phyloP scores from a whole-genome alignment of 768 basidiomycete genomes.

The Myochromella boudieri region DNA sequence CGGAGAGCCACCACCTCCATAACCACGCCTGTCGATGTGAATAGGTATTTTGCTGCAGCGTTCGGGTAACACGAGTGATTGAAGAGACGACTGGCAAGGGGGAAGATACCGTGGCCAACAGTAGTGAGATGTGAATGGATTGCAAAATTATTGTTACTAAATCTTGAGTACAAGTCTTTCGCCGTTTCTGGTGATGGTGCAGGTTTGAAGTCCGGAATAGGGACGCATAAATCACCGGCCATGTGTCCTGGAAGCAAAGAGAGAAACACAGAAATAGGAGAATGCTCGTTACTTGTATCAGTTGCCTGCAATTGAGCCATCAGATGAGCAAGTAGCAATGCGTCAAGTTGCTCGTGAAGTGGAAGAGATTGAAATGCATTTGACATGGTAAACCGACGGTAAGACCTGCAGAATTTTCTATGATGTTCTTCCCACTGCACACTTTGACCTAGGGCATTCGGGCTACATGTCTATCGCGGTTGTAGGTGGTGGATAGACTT shows the following conservation, averaged over 20 bases:
- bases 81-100: conserved; percentile 74
- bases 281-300: conserved; percentile 18
- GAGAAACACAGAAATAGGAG: conserved; percentile 34
- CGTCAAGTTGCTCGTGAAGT: conserved; percentile 56
- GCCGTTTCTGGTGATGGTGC: conserved; percentile 27
- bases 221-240: conserved; percentile 10
- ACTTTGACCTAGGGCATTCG: conserved; percentile 59
- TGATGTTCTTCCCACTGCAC: conserved; percentile 67
- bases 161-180: conserved; percentile 50
- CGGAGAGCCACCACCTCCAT: conserved; percentile 71
- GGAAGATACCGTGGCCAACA: conserved; percentile 75
- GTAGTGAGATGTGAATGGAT: conserved; percentile 72
- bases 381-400: conserved; percentile 48
- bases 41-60: conserved; percentile 59
- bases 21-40: conserved; percentile 35
- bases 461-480: conserved; percentile 1
- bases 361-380: conserved; percentile 46
- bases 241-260: conserved; percentile 46
- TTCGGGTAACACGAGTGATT: conserved; percentile 84
- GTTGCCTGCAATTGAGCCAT: conserved; percentile 38
- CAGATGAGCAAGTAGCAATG: conserved; percentile 64
- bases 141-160: conserved; percentile 81
- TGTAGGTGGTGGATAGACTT: conserved; percentile 21
- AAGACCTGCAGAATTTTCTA: conserved; percentile 63
- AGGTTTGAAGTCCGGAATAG: conserved; percentile 33